phyloP scores from a whole-genome alignment of 148 eudicot genomes.

The Camellia sinensis region DNA sequence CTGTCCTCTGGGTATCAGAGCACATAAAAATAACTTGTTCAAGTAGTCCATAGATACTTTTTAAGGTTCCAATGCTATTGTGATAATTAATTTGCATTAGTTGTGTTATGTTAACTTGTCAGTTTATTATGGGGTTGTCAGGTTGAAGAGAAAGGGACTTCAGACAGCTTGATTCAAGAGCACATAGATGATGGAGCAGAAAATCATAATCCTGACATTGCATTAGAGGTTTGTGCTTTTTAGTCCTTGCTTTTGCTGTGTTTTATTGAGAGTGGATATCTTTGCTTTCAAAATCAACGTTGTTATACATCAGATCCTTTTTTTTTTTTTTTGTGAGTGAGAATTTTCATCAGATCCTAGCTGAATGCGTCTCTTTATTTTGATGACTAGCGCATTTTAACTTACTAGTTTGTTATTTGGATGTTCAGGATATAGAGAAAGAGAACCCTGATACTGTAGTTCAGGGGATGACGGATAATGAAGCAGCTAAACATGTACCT shows the following conservation, averaged over 20 bases:
- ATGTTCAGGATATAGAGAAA: constrained; percentile 20
- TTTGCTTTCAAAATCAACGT: background rate
- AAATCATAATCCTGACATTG: constrained; percentile 9
- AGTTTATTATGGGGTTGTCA: constrained; percentile 17
- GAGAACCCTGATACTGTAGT: constrained; percentile 1
- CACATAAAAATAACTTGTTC: background rate
- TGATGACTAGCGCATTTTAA: background rate
- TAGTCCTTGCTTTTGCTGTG: background rate
- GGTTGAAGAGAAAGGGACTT: constrained; percentile 34
- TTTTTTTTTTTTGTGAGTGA: too few species aligned
- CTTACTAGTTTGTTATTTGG: background rate
- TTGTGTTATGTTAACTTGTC: constrained; percentile 2
- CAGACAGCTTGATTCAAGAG: constrained; percentile 25
- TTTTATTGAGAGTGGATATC: background rate
- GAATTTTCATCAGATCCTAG: background rate
- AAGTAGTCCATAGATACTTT: background rate
- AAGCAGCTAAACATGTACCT: constrained; percentile 8
- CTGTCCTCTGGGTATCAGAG: background rate
- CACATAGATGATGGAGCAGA: constrained; percentile 20
- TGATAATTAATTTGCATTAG: background rate
- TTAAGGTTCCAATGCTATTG: background rate
- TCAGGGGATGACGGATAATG: constrained; percentile 16
- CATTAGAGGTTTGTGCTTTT: constrained; percentile 32
- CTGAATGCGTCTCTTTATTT: background rate
- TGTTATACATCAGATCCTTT: background rate